Percentiles rank a stretch among this genome's conserved stretches.
Conservation (phyloP, 176 grass and related monocot species). For the Bolboschoenus planiculmis region DNA sequence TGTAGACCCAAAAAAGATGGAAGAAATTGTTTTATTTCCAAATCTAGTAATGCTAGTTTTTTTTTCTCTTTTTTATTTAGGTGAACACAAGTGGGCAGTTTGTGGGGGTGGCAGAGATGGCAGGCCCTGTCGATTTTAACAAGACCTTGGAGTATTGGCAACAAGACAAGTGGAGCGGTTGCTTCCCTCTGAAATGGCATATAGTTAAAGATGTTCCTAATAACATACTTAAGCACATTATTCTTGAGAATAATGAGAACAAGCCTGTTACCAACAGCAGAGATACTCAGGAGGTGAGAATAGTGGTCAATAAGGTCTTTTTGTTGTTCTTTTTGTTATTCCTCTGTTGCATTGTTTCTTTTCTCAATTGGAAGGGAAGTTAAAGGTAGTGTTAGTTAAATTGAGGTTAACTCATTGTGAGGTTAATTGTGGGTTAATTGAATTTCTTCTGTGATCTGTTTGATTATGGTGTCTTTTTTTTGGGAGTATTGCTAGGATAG, state of each 20-base stretch:
- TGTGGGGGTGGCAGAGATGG: conserved; percentile 78
- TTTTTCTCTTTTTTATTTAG: conserved; percentile 31
- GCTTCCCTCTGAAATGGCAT: conserved; percentile 94
- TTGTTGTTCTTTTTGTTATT: not conserved
- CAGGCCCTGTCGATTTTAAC: conserved; percentile 71
- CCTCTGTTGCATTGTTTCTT: not conserved
- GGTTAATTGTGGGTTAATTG: not conserved
- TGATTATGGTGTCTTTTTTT: not conserved
- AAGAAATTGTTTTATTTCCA: not conserved
- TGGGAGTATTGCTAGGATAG: not conserved
- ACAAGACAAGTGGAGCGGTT: conserved; percentile 90
- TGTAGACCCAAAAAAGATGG: not conserved
- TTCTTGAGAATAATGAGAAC: conserved; percentile 82
- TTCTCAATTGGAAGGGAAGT: not conserved
- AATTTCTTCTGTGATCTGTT: conserved; percentile 1
- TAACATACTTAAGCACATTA: conserved; percentile 73
- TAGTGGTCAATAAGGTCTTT: not conserved
- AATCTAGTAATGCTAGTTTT: not conserved
- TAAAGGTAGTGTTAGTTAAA: not conserved
- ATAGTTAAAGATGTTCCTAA: conserved; percentile 96
- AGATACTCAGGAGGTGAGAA: conserved; percentile 85
- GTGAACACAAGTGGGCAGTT: conserved; percentile 83
- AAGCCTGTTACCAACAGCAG: conserved; percentile 92
- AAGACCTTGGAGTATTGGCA: conserved; percentile 89
- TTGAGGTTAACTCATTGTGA: not conserved